Conservation (phyloP, 2,329 filamentous ascomycete genomes). For the Hymenoscyphus fraxineus region DNA sequence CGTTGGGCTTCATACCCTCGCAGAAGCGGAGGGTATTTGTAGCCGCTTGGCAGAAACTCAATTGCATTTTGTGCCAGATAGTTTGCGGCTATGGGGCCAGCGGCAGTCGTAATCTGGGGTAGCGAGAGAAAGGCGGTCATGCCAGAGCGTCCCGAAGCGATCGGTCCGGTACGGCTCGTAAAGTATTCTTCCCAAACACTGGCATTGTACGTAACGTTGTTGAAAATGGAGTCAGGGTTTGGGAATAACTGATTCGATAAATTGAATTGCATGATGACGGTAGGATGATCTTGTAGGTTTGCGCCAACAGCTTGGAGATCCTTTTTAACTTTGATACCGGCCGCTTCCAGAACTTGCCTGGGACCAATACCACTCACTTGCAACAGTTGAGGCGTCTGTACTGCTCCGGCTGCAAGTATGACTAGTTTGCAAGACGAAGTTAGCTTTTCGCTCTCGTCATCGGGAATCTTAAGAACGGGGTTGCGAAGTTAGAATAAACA, state of each 20-base stretch:
- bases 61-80: conserved; percentile 36
- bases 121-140: conserved; percentile 9
- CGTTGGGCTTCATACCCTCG: conserved; percentile 15
- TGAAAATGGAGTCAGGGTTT: conserved; percentile 7
- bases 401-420: conserved; percentile 27
- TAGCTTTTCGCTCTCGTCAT: neutral
- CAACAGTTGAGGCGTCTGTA: conserved; percentile 32
- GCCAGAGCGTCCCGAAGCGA: conserved; percentile 6
- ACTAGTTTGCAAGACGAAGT: conserved; percentile 13
- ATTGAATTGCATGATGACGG: conserved; percentile 6
- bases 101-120: conserved; percentile 26
- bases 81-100: neutral
- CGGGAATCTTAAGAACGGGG: neutral
- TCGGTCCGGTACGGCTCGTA: conserved; percentile 3
- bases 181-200: conserved; percentile 32
- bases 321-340: conserved; percentile 16
- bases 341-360: conserved; percentile 10
- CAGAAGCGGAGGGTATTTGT: conserved; percentile 12
- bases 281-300: conserved; percentile 20
- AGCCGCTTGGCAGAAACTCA: conserved; percentile 31
- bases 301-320: conserved; percentile 19
- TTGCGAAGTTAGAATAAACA: neutral
- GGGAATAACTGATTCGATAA: conserved; percentile 10
- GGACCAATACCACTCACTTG: conserved; percentile 33
- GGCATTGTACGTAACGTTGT: conserved; percentile 29